A percentile compares a stretch with the other conserved stretches of the same genome.
phyloP scores from a whole-genome alignment of 2,329 filamentous ascomycete species.

The Chaetomium globosum region DNA sequence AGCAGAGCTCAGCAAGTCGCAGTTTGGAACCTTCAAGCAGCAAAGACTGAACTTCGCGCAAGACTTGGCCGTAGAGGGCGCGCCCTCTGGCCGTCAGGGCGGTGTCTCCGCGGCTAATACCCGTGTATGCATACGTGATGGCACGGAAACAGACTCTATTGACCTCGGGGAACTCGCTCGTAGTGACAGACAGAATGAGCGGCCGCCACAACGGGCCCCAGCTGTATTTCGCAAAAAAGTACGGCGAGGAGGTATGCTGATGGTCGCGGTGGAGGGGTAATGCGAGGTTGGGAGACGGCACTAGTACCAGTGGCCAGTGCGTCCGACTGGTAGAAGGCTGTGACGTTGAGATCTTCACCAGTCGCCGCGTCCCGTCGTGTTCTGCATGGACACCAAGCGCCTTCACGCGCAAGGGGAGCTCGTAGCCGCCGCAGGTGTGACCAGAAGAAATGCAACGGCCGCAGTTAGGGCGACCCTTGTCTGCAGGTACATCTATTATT shows the following conservation, averaged over 20 bases:
- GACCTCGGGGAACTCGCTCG: neutral
- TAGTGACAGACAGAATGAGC: neutral
- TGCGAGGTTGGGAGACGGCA: neutral
- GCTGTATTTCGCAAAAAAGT: slow-evolving; percentile 4
- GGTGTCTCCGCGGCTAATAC: neutral
- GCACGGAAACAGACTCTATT: slow-evolving; percentile 13
- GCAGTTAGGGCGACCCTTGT: slow-evolving; percentile 10
- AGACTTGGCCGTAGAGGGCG: slow-evolving; percentile 1
- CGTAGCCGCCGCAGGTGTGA: slow-evolving; percentile 16
- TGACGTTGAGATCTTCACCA: neutral
- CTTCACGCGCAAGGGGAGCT: slow-evolving; percentile 10
- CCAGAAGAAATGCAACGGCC: slow-evolving; percentile 8
- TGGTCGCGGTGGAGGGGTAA: neutral
- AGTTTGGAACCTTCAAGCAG: neutral
- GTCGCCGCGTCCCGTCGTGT: neutral
- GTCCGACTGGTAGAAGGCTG: neutral
- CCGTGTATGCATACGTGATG: slow-evolving; percentile 3
- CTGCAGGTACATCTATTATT: neutral
- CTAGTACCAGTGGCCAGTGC: neutral
- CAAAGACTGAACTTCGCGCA: slow-evolving; percentile 6
- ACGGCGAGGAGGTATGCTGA: neutral
- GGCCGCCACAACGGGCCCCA: slow-evolving; percentile 19
- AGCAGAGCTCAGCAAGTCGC: slow-evolving; percentile 8
- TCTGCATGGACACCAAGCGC: slow-evolving; percentile 6
- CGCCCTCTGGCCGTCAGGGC: neutral